phyloP scores from a whole-genome alignment of 2,329 filamentous ascomycete genomes.

The Fusarium lyarnte region DNA sequence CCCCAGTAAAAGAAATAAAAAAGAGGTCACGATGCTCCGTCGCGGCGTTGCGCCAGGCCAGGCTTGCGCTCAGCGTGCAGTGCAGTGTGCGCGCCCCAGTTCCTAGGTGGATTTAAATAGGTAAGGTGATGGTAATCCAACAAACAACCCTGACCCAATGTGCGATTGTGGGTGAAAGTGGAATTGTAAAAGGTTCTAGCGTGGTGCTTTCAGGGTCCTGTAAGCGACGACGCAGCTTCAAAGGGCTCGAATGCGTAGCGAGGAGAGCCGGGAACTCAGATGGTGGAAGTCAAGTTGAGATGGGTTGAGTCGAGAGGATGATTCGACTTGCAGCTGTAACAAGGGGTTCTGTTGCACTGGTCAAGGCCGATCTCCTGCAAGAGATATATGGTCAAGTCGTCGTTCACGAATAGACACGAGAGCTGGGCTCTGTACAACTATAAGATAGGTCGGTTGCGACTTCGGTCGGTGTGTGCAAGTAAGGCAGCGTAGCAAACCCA shows the following conservation, averaged over 20 bases:
- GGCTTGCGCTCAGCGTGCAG: constrained; percentile 16
- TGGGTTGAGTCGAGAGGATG: constrained; percentile 3
- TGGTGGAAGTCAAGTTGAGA: constrained; percentile 3
- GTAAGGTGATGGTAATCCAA: constrained; percentile 33
- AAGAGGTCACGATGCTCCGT: constrained; percentile 45
- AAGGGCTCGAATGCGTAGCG: not conserved
- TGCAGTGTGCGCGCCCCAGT: constrained; percentile 36
- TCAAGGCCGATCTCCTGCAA: constrained; percentile 39
- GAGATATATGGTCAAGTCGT: constrained; percentile 24
- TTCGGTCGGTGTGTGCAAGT: constrained; percentile 37
- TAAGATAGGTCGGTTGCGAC: constrained; percentile 28
- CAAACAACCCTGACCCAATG: constrained; percentile 31
- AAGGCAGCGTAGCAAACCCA: constrained; percentile 10
- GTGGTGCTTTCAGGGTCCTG: constrained; percentile 27
- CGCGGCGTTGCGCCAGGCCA: constrained; percentile 41
- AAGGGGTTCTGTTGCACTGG: constrained; percentile 34
- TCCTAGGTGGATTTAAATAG: constrained; percentile 39
- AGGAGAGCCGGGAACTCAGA: constrained; percentile 14
- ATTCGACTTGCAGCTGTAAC: constrained; percentile 17
- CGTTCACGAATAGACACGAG: constrained; percentile 18
- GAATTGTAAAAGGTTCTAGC: constrained; percentile 41
- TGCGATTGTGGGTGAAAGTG: constrained; percentile 43
- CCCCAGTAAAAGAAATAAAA: constrained; percentile 33
- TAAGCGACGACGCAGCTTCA: not conserved
- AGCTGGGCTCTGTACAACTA: constrained; percentile 16